Evolutionary conservation across 768 basidiomycete species (phyloP).

Genomic region (Porphyrellus cyaneotinctus): DNA sequence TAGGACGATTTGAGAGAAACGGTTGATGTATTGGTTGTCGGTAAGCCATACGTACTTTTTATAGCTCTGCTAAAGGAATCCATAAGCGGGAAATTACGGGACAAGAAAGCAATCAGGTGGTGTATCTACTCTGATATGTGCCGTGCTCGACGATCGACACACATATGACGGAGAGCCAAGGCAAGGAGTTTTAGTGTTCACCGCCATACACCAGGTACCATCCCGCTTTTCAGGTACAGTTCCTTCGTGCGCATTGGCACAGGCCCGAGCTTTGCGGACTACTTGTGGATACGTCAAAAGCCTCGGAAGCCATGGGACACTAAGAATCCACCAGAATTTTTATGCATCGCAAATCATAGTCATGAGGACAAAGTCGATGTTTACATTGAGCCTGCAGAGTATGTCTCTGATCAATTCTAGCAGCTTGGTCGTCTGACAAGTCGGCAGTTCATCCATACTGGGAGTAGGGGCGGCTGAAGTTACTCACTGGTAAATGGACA

Average conservation of each 20-base stretch:
- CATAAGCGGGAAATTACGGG: conserved; percentile 83
- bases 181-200: conserved; percentile 35
- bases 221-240: conserved; percentile 55
- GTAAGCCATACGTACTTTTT: conserved; percentile 36
- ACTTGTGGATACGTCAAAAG: conserved; percentile 75
- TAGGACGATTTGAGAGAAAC: conserved; percentile 92
- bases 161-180: conserved; percentile 52
- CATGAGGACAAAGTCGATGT: conserved; percentile 86
- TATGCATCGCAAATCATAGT: conserved; percentile 53
- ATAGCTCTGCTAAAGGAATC: not conserved
- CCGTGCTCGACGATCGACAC: conserved; percentile 74
- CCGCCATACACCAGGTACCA: not conserved
- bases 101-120: conserved; percentile 81
- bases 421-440: not conserved
- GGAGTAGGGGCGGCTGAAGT: conserved; percentile 95
- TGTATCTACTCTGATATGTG: conserved; percentile 86
- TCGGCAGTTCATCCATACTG: conserved; percentile 80
- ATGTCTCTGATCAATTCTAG: conserved; percentile 17
- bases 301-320: conserved; percentile 82
- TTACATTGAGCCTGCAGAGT: conserved; percentile 90
- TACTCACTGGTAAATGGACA: conserved; percentile 34
- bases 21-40: conserved; percentile 87
- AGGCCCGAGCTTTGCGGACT: conserved; percentile 83
- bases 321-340: conserved; percentile 67
- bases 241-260: conserved; percentile 89